Evolutionary conservation across 805 yeast genomes (phyloP), one percentile per base, ranked within the genome.

Genomic region (Yarrowia porcina): DNA sequence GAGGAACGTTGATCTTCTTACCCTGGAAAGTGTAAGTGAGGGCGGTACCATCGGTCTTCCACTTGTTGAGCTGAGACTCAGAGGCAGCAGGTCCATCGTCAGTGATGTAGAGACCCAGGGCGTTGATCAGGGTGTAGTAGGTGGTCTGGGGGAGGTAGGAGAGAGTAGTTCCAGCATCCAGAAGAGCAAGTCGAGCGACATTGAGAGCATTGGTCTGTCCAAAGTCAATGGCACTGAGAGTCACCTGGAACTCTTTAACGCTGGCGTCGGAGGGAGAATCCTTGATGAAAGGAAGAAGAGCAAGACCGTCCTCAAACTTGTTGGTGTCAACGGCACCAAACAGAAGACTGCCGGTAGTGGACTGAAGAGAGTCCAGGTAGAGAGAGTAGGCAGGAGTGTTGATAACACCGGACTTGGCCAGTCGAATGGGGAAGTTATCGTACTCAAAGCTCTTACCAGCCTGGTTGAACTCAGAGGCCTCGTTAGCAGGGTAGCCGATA

Each of bases 251-350:
- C 32, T 50, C 42, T n/a, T 30, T 28, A 17, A 13, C 5, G 3
- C 36, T 32, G 18, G 33, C 4, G 33, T 27, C 49, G 2, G n/a
- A 2, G 15, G 49, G 56, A 17, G 38, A 15, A 17, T 57, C 62
- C 38, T 73, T 30, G 27, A 49, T 17, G 23, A 63, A 59, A 10
- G 69, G 70, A 35, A 76, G 63, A 1, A 71, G 65, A 30, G 66
- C 69, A 36, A 82, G 70, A 7, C 70, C 67, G 18, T 89, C 90
- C 0, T 71, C 54, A 70, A 82, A 85, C 72, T 84, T 85, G 47
- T 81, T 75, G 63, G 80, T 82, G 70, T 87, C 90, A 18, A 87
- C 79, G 42, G 84, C 91, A 54, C 91, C 90, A 72, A 87, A 87
- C 39, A 86, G 71, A 13, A 86, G 72, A 21, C 77, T 73, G 5